Percentiles rank a stretch among this genome's conserved stretches.
Conservation (phyloP, 2,329 filamentous ascomycete genomes). For the Neoascochyta sp. region DNA sequence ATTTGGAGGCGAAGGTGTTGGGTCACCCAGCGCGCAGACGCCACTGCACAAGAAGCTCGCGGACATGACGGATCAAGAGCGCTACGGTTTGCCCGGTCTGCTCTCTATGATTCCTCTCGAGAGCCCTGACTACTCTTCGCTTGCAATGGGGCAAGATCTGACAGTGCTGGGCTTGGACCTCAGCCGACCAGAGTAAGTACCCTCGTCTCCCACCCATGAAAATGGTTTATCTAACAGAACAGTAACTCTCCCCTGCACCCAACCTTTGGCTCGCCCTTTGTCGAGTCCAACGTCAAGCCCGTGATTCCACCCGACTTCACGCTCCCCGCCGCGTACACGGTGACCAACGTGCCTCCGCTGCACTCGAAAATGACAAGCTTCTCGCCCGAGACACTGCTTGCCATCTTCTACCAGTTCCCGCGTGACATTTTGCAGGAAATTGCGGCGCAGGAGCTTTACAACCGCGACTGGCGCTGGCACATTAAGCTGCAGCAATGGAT, state of each 20-base stretch:
- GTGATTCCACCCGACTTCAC: conserved; percentile 60
- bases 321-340: conserved; percentile 61
- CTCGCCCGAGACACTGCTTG: conserved; percentile 63
- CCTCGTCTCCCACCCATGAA: not conserved
- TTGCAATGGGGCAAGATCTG: conserved; percentile 62
- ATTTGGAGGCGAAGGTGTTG: conserved; percentile 27
- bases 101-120: conserved; percentile 55
- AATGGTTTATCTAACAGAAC: conserved; percentile 16
- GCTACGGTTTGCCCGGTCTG: conserved; percentile 59
- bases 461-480: conserved; percentile 54
- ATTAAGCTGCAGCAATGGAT: conserved; percentile 54
- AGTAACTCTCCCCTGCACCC: conserved; percentile 56
- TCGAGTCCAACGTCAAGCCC: conserved; percentile 55
- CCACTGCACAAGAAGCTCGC: conserved; percentile 46
- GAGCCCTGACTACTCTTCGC: conserved; percentile 47
- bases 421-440: conserved; percentile 63
- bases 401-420: conserved; percentile 67
- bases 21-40: conserved; percentile 32
- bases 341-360: conserved; percentile 62
- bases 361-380: conserved; percentile 57
- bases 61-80: conserved; percentile 59
- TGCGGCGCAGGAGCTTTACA: conserved; percentile 59
- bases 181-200: conserved; percentile 57
- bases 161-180: conserved; percentile 62
- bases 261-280: conserved; percentile 62